Base-by-base conservation (phyloP, 108 stramenopile species). In the Asterionellopsis glacialis region DNA sequence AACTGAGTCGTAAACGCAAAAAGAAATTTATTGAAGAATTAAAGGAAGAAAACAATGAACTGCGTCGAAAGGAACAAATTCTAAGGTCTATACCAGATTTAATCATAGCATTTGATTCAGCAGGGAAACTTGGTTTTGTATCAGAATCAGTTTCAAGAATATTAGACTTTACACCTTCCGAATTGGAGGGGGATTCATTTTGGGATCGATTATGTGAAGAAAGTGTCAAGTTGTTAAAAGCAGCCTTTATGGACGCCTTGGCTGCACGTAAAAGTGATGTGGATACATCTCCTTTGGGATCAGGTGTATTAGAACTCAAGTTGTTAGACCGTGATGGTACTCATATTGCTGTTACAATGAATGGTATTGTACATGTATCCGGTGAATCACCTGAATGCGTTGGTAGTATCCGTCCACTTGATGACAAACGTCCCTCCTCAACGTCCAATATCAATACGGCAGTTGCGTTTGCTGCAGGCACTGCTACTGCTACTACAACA, bases 21-120 rank as follows among this genome's bases (percentile, higher is more conserved):
- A 96, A 96, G 73, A 83, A 88, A 59, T 88, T 83, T 55, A 87
- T 96, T 53, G 95, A 96, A 61, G 93, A 96, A 61, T 81, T 96
- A 48, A 87, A 85, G 74, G 87, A 85, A 50, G 87, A 92, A 59
- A 93, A 93, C 54, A 71, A 72, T 42, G 87, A 84, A 18, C 67
- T 93, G 26, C 71, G 87, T 50, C 72, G 87, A 13, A 87, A 89
- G 68, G 87, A 85, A 51, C 84, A 83, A 54, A 93, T 93, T 33
- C 77, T 93, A 7, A 68, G 74, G 18, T 76, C 80, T 4, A 88
- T 93, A 54, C 91, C 91, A 23, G 91, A 93, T 63, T 70, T 93
- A 0, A 76, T 93, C 56, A 85, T 93, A 28, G 87, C 85, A 0
- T 93, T 93, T 63, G 87, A 93, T 63, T 89, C 91, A 0, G 70